These are phyloP conservation scores for Candida taoyuanica DNA, from an alignment of 805 yeast genomes.

Conservation along the genomic window DNA sequence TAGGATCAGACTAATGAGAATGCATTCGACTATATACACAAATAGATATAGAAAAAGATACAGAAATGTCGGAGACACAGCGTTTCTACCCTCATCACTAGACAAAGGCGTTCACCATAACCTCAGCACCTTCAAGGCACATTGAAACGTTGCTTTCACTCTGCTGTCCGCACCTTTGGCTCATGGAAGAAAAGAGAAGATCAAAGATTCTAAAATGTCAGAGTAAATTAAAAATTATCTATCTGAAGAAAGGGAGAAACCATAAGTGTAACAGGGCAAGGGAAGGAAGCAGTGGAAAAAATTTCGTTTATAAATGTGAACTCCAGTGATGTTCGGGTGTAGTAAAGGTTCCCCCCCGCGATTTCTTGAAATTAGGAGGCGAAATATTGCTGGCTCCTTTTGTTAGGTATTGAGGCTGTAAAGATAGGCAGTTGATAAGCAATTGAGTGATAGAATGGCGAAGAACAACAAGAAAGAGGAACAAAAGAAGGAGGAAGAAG, in stretches of 20 bases:
- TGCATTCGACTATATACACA: not conserved
- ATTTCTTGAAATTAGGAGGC: not conserved
- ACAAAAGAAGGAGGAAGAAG: slow-evolving; percentile 14
- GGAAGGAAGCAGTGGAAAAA: slow-evolving; percentile 4
- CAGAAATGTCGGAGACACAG: slow-evolving; percentile 9
- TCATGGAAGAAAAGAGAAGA: slow-evolving; percentile 26
- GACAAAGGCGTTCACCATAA: not conserved
- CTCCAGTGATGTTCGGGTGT: not conserved
- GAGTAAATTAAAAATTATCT: slow-evolving; percentile 29
- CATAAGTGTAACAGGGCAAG: not conserved
- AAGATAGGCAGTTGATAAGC: not conserved
- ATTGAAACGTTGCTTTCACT: slow-evolving; percentile 33
- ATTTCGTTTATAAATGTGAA: slow-evolving; percentile 4
- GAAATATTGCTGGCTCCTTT: not conserved
- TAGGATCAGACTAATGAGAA: too few relatives aligned
- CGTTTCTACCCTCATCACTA: not conserved
- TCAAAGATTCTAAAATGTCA: slow-evolving; percentile 39
- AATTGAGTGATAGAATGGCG: slow-evolving; percentile 7
- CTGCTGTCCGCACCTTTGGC: slow-evolving; percentile 49
- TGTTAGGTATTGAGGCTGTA: not conserved
- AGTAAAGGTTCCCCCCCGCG: too few relatives aligned
- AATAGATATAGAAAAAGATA: not conserved
- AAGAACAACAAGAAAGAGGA: slow-evolving; percentile 12
- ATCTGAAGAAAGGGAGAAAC: slow-evolving; percentile 25
- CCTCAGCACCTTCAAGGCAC: slow-evolving; percentile 8